Evolutionary conservation across 2,329 filamentous ascomycete genomes (phyloP).

Genomic region (Neonectria faginata): DNA sequence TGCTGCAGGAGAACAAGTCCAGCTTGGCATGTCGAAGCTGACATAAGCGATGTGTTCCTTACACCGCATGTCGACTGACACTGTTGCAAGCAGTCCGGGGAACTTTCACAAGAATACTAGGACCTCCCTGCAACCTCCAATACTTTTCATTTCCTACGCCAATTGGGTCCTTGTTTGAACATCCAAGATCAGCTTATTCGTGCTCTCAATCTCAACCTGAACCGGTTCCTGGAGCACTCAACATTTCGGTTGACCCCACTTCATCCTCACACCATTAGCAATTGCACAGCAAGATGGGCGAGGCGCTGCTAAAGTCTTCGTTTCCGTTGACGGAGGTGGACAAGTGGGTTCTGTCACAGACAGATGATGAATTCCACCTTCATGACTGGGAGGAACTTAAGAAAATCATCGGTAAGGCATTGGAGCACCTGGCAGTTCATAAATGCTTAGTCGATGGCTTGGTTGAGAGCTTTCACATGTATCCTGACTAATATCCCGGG

Average conservation of each 20-base stretch:
- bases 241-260: conserved; percentile 8
- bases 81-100: not conserved
- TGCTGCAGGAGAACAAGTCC: not conserved
- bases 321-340: conserved; percentile 72
- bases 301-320: conserved; percentile 55
- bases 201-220: not conserved
- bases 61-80: conserved; percentile 24
- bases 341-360: conserved; percentile 68
- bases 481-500: conserved; percentile 29
- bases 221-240: not conserved
- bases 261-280: conserved; percentile 12
- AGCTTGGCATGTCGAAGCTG: conserved; percentile 17
- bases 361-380: conserved; percentile 76
- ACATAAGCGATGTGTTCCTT: conserved; percentile 23
- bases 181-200: not conserved
- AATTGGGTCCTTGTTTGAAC: not conserved
- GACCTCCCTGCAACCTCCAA: not conserved
- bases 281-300: conserved; percentile 53
- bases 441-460: conserved; percentile 7
- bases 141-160: not conserved
- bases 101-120: not conserved
- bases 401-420: conserved; percentile 70
- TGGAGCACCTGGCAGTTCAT: conserved; percentile 1
- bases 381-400: conserved; percentile 81
- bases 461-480: conserved; percentile 5